Base-by-base conservation (phyloP, 768 basidiomycete genomes). In the Sarcodon sp. region DNA sequence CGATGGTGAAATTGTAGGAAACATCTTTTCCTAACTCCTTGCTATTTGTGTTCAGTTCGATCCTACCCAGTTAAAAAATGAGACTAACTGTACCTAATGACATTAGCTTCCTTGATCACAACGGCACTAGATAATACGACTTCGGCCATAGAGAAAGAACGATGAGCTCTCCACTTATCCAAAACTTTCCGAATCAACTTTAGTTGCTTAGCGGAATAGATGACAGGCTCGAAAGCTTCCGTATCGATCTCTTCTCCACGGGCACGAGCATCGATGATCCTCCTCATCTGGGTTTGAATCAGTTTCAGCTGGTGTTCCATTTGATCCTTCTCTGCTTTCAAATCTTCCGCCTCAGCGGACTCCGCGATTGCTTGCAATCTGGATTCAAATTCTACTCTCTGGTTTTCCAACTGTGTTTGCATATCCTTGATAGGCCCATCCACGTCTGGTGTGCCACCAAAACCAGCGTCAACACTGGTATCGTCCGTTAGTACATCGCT, bases 71-170 rank as follows among this genome's bases (percentile, higher is more conserved):
- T 43, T 54, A 51, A 56, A 50, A 6, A 9, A 43, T 12, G 44
- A 27, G 37, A 54, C 43, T 34, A 8, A 15, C 38, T 73, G 41
- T 53, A 83, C 85, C 87, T 90, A 56, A 96, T 85, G 43, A 97
- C 73, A 62, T 96, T 97, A 5, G 91, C 94, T 65, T 99, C 96
- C 64, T 96, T 93, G 36, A 97, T 70, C 48, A 83, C 61, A 1
- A 92, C 82, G 8, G 93, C 93, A 59, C 77, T 83, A 6, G 84
- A 81, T 46, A 98, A 67, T 18, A 92, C 80, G 31, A 75, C 69
- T 65, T 98, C 93, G 1, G 93, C 89, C 88, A 98, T 94, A 0
- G 83, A 85, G 60, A 96, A 92, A 6, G 84, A 75, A 18, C 85
- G 71, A 64, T 88, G 82, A 0, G 79, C 73, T 53, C 87, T 74